phyloP scores from a whole-genome alignment of 179 eudicot species.

The Camellia oleifera region DNA sequence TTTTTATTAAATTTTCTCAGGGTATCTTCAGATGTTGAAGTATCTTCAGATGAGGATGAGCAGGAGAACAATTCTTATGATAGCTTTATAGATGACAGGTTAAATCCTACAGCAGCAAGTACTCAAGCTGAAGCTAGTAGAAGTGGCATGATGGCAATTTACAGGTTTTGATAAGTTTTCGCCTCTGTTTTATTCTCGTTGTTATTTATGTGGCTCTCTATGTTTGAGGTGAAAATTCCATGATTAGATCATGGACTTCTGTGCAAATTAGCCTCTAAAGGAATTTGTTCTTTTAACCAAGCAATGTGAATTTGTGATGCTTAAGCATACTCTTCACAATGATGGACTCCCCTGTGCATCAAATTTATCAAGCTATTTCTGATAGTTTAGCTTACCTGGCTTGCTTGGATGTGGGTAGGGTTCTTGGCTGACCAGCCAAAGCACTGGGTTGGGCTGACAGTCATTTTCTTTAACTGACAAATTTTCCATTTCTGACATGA shows the following conservation, averaged over 20 bases:
- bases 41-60: conserved; percentile 51
- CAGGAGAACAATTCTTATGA: conserved; percentile 53
- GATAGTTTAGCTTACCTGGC: no score
- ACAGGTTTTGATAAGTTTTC: conserved; percentile 52
- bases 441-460: neutral
- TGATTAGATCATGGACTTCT: neutral
- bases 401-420: neutral
- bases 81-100: conserved; percentile 83
- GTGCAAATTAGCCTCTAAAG: no score
- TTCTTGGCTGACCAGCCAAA: neutral
- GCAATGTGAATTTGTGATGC: neutral
- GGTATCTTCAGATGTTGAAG: conserved; percentile 67
- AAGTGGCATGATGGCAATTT: conserved; percentile 87
- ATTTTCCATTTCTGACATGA: neutral
- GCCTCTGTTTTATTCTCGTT: neutral
- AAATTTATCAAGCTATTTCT: neutral
- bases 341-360: neutral
- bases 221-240: neutral
- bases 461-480: neutral
- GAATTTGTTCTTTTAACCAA: neutral
- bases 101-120: conserved; percentile 49
- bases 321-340: neutral
- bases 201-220: neutral
- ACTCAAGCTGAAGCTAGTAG: conserved; percentile 53
- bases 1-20: conserved; percentile 37